Conservation (phyloP, 805 yeast genomes). For the Metschnikowia colocasiae region DNA sequence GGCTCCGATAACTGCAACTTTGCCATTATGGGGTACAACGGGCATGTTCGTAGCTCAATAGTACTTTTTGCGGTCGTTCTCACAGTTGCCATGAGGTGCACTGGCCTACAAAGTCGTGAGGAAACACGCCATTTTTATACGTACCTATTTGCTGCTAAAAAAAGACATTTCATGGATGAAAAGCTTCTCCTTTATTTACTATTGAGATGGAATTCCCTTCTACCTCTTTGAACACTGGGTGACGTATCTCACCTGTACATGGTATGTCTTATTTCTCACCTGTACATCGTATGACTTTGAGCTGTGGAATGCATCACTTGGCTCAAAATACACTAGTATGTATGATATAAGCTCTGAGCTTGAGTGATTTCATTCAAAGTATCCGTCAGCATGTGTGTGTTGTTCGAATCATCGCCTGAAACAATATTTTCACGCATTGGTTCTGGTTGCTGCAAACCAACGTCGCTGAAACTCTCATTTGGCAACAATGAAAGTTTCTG, state of each 20-base stretch:
- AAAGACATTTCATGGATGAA: no score
- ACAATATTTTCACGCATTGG: neutral
- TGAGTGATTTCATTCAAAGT: constrained; percentile 20
- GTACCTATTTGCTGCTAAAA: neutral
- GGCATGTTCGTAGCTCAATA: constrained; percentile 12
- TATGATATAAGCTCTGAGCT: constrained; percentile 23
- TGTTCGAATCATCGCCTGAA: constrained; percentile 1
- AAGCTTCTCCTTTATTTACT: neutral
- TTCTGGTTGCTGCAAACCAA: constrained; percentile 9
- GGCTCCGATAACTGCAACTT: constrained; percentile 75
- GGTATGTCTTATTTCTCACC: no score
- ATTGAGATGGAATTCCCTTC: neutral
- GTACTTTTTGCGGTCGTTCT: neutral
- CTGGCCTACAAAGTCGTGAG: neutral
- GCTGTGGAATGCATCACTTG: no score
- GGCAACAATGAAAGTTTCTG: constrained; percentile 27
- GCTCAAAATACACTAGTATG: constrained; percentile 13
- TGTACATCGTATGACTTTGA: no score
- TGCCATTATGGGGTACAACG: constrained; percentile 29
- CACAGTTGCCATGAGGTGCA: constrained; percentile 1
- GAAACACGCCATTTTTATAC: neutral
- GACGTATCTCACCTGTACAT: no score
- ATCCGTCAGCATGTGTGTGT: constrained; percentile 23
- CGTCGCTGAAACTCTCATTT: constrained; percentile 21
- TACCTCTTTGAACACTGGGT: no score